These are phyloP conservation scores for Atkinsonella texensis DNA, from an alignment of 2,329 filamentous ascomycete genomes.

Conservation along the genomic window DNA sequence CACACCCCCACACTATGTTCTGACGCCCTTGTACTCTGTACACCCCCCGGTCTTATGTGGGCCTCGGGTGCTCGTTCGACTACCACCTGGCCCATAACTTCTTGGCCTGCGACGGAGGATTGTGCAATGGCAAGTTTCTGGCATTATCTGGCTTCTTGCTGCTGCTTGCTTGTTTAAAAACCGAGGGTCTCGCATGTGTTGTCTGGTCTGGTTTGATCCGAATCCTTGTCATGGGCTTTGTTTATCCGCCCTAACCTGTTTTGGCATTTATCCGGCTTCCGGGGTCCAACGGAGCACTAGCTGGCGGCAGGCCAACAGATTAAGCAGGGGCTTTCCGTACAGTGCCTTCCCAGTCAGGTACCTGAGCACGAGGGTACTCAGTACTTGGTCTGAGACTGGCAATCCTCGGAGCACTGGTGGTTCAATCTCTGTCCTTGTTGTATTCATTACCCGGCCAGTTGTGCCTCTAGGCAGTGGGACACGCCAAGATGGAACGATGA, in stretches of 20 bases:
- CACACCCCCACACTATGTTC: neutral
- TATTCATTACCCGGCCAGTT: neutral
- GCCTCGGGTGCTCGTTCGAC: neutral
- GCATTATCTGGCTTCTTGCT: no score
- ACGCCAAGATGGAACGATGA: neutral
- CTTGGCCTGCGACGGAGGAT: constrained; percentile 1
- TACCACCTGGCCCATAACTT: neutral
- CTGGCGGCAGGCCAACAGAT: neutral
- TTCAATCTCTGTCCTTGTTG: neutral
- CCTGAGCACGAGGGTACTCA: neutral
- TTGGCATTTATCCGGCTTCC: neutral
- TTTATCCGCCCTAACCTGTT: constrained; percentile 1
- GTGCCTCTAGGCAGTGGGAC: neutral
- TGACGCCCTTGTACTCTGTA: neutral
- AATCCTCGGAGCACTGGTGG: neutral
- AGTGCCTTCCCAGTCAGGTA: no score
- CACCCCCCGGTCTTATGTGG: neutral
- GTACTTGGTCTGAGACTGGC: neutral
- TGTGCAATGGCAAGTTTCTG: neutral
- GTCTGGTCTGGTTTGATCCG: neutral
- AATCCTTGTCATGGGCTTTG: neutral
- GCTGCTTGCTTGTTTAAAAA: neutral
- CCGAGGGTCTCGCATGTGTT: neutral
- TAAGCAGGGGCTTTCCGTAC: neutral
- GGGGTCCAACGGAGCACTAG: neutral